Base-by-base conservation (phyloP, 192 early-diverging fungal species). In the Phycomyces nitens region DNA sequence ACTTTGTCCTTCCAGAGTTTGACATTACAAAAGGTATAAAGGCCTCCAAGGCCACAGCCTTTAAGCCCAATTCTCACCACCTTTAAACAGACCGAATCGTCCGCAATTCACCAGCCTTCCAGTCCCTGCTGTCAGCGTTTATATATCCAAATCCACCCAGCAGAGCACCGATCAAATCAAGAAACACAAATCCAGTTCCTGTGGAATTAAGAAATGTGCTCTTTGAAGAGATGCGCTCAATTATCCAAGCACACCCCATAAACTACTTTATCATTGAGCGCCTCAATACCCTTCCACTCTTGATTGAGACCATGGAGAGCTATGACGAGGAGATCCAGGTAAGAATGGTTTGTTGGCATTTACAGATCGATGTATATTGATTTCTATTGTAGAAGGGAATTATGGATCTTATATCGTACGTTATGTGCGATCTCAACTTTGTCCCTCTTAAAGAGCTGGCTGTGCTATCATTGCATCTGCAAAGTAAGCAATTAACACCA, bases 361-460 rank as follows among this genome's bases (percentile, higher is more conserved):
- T n/a, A n/a, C n/a, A n/a, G n/a, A n/a, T n/a, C n/a, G n/a, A n/a
- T n/a, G 23, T 51, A 22, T 21, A 21, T 49, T 21, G 29, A 56
- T 56, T 55, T 51, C 49, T 49, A 18, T 65, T 56, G 12, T 70
- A 85, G 80, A 62, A 64, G 10, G 70, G 72, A 10, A 77, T 80
- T 22, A 66, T 88, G 67, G 73, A 80, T 43, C 63, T 86, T 6
- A 68, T 88, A 15, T 61, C 66, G 9, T 85, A 76, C 66, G 76
- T 83, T 24, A 77, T 86, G 68, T 66, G 71, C 40, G 77, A 81
- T 70, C 58, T 88, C 11, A 80, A 84, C 56, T 88, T 87, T 63
- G 84, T 86, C 0, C 84, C 86, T 2, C 84, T 88, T 59, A 76
- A 81, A 29, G 80, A 83, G 34, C 63, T 82, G 22, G 80, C 79